Evolutionary conservation across 495 filamentous ascomycete species (phyloP).

Genomic region (Trichoderma gamsii): DNA sequence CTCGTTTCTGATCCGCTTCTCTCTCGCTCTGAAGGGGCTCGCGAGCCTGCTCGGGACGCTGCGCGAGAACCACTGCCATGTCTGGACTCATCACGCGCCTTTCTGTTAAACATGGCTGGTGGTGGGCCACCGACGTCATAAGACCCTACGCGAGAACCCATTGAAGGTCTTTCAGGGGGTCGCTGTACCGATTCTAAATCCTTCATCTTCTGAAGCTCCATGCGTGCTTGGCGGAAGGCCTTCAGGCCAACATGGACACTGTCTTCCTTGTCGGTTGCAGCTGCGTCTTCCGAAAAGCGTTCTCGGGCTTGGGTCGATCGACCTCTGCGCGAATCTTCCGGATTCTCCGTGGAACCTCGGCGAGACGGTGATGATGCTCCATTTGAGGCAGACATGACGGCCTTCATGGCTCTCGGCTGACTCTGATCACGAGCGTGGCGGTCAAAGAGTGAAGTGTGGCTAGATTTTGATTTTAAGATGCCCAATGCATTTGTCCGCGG

Average conservation of each 20-base stretch:
- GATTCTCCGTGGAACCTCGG: slow-evolving; percentile 19
- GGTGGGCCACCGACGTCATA: slow-evolving; percentile 38
- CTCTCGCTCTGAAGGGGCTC: slow-evolving; percentile 40
- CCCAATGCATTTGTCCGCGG: slow-evolving; percentile 54
- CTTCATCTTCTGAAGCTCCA: slow-evolving; percentile 47
- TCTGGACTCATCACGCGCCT: slow-evolving; percentile 33
- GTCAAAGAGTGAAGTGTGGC: slow-evolving; percentile 53
- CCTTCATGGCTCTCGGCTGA: slow-evolving; percentile 61
- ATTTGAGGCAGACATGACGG: slow-evolving; percentile 27
- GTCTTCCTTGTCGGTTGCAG: slow-evolving; percentile 26
- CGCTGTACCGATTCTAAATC: slow-evolving; percentile 38
- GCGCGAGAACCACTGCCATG: slow-evolving; percentile 18
- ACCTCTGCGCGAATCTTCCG: slow-evolving; percentile 42
- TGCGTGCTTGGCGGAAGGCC: slow-evolving; percentile 46
- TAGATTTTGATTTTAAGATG: slow-evolving; percentile 62
- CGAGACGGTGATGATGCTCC: background rate
- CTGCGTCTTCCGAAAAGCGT: slow-evolving; percentile 19
- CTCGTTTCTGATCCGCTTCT: slow-evolving; percentile 57
- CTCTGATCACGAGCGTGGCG: slow-evolving; percentile 24
- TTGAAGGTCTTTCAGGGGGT: slow-evolving; percentile 21
- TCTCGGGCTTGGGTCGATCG: slow-evolving; percentile 39
- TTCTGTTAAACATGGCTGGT: slow-evolving; percentile 36
- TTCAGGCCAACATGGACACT: slow-evolving; percentile 38
- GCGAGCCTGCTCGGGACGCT: slow-evolving; percentile 25
- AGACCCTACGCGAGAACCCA: slow-evolving; percentile 21